These are phyloP conservation scores for Datura wrightii DNA, from an alignment of 257 asterid genomes.

Conservation along the genomic window DNA sequence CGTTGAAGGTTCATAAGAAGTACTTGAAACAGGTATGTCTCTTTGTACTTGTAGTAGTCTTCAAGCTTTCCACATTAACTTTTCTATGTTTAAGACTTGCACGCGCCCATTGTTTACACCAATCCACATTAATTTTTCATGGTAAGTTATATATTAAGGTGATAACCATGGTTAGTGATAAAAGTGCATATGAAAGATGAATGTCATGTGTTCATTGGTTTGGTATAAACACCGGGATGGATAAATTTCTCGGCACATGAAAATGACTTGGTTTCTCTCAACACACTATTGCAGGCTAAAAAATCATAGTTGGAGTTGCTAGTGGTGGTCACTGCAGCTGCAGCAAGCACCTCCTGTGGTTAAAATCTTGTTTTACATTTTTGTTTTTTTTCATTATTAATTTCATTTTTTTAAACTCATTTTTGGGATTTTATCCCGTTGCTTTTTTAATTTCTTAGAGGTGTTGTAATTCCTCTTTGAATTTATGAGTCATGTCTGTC, in stretches of 20 bases:
- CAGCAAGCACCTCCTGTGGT: conserved; percentile 25
- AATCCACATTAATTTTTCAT: neutral
- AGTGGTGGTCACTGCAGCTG: conserved; percentile 19
- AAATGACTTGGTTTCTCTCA: conserved; percentile 19
- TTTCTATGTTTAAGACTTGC: neutral
- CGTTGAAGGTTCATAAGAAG: conserved; percentile 81
- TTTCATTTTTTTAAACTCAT: neutral
- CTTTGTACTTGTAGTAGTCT: neutral
- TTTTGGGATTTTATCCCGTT: neutral
- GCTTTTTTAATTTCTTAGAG: neutral
- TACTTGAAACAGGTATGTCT: conserved; percentile 80
- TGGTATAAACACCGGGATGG: neutral
- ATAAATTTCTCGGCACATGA: neutral
- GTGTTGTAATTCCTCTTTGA: neutral
- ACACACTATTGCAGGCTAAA: conserved; percentile 66
- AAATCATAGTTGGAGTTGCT: conserved; percentile 40
- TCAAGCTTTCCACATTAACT: neutral
- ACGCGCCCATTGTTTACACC: neutral
- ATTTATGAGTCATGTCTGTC: neutral
- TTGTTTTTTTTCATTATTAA: neutral
- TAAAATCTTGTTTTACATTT: neutral
- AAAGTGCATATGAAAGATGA: neutral
- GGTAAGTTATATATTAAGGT: neutral
- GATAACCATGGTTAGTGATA: neutral
- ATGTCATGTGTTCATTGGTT: neutral